phyloP scores from a whole-genome alignment of 805 yeast genomes.

The Lipomyces starkeyi region DNA sequence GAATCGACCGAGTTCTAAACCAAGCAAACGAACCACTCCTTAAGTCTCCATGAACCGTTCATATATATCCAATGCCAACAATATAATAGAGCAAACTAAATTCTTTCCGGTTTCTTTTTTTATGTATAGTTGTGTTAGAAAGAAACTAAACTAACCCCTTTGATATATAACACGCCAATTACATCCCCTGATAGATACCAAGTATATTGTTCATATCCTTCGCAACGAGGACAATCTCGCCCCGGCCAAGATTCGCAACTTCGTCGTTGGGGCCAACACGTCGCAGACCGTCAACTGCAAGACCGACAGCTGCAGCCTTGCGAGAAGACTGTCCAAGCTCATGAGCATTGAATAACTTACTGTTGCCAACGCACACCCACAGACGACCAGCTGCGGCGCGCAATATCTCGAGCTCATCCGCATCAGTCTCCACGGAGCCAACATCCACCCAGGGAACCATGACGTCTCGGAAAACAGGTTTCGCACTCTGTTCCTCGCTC shows the following conservation, averaged over 20 bases:
- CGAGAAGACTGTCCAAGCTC: constrained; percentile 22
- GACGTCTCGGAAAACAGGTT: constrained; percentile 21
- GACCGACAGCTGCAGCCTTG: constrained; percentile 12
- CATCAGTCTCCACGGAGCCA: constrained; percentile 29
- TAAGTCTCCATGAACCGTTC: not conserved
- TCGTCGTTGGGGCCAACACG: constrained; percentile 22
- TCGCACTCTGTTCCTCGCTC: constrained; percentile 21
- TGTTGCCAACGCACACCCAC: constrained; percentile 35
- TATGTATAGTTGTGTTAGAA: constrained; percentile 3
- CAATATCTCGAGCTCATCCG: constrained; percentile 32
- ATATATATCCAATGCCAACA: constrained; percentile 1
- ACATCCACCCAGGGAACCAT: constrained; percentile 34
- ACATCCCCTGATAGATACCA: constrained; percentile 25
- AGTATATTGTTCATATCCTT: constrained; percentile 20
- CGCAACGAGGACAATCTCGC: constrained; percentile 30
- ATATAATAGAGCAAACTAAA: not conserved
- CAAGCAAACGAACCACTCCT: not conserved
- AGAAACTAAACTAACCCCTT: constrained; percentile 4
- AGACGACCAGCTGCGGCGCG: constrained; percentile 37
- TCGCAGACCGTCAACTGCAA: constrained; percentile 17
- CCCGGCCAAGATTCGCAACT: constrained; percentile 1
- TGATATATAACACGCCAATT: not conserved
- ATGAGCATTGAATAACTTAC: constrained; percentile 15
- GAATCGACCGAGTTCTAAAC: not conserved
- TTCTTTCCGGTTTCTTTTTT: not conserved